These are phyloP conservation scores for Ophiostoma angusticollis DNA, from an alignment of 2,329 filamentous ascomycete genomes.

Conservation along the genomic window DNA sequence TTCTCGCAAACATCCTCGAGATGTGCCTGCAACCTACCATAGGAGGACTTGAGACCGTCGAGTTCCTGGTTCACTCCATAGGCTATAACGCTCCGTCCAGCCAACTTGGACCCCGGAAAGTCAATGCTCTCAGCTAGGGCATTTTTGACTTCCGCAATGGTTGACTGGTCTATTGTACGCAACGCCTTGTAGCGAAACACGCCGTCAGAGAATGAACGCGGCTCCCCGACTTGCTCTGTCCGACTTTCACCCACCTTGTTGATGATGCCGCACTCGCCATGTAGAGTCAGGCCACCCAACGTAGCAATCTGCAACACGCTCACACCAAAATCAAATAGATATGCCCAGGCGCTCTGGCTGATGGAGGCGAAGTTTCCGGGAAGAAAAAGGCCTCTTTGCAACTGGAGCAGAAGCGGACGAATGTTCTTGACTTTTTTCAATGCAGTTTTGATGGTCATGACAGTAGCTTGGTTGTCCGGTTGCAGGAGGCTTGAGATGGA, in stretches of 20 bases:
- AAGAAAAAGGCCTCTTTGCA: slow-evolving; percentile 64
- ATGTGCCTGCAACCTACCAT: slow-evolving; percentile 64
- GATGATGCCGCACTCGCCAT: slow-evolving; percentile 25
- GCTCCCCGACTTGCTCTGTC: too few relatives aligned
- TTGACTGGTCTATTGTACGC: background rate
- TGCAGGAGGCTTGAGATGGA: slow-evolving; percentile 55
- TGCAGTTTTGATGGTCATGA: slow-evolving; percentile 44
- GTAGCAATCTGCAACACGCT: slow-evolving; percentile 53
- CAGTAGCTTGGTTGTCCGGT: slow-evolving; percentile 48
- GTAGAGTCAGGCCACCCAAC: slow-evolving; percentile 25
- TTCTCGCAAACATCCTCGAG: slow-evolving; percentile 54
- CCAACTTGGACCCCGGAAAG: slow-evolving; percentile 61
- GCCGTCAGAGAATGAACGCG: too few relatives aligned
- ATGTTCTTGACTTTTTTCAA: slow-evolving; percentile 68
- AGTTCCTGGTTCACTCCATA: slow-evolving; percentile 59
- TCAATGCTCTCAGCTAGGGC: slow-evolving; percentile 51
- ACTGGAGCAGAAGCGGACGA: slow-evolving; percentile 49
- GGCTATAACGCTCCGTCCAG: slow-evolving; percentile 60
- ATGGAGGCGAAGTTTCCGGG: slow-evolving; percentile 37
- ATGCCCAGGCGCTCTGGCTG: slow-evolving; percentile 58
- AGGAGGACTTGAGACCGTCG: slow-evolving; percentile 64
- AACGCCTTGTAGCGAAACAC: too few relatives aligned
- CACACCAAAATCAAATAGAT: slow-evolving; percentile 57
- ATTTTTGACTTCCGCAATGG: background rate
- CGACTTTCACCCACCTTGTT: slow-evolving; percentile 1